Conservation (phyloP, 1,284 basidiomycete genomes). For the Cutaneotrichosporon daszewskae region DNA sequence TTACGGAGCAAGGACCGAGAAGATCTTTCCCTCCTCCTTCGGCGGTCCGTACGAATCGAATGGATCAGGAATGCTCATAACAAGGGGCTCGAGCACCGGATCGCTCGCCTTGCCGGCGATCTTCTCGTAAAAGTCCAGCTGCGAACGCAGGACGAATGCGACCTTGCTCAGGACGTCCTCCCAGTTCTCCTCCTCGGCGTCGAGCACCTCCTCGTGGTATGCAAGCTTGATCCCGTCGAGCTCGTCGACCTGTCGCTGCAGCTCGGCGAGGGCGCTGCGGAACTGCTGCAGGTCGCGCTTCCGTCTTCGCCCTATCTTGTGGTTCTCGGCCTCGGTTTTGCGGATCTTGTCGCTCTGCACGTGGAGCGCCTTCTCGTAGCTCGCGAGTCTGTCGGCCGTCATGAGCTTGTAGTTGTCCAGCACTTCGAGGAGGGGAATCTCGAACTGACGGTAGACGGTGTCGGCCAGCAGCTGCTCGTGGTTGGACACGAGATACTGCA, state of each 20-base stretch:
- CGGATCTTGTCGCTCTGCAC: slow-evolving; percentile 80
- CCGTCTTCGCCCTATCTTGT: slow-evolving; percentile 62
- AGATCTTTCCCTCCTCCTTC: slow-evolving; percentile 82
- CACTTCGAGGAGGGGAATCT: slow-evolving; percentile 78
- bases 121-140: slow-evolving; percentile 48
- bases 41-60: slow-evolving; percentile 87
- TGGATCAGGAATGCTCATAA: slow-evolving; percentile 83
- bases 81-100: slow-evolving; percentile 82
- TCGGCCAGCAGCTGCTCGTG: slow-evolving; percentile 86
- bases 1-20: slow-evolving; percentile 78
- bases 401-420: slow-evolving; percentile 63
- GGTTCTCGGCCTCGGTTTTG: slow-evolving; percentile 79
- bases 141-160: slow-evolving; percentile 43
- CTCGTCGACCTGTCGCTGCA: slow-evolving; percentile 72
- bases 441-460: slow-evolving; percentile 80
- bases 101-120: slow-evolving; percentile 69
- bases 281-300: slow-evolving; percentile 81
- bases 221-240: slow-evolving; percentile 49
- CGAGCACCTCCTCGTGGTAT: slow-evolving; percentile 63
- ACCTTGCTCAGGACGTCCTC: slow-evolving; percentile 78
- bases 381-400: slow-evolving; percentile 61
- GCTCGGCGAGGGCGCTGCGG: slow-evolving; percentile 69
- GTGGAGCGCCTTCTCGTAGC: slow-evolving; percentile 69
- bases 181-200: slow-evolving; percentile 88
- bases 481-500: slow-evolving; percentile 87